phyloP scores from a whole-genome alignment of 495 filamentous ascomycete genomes.

The Hypoxylon fuscum region DNA sequence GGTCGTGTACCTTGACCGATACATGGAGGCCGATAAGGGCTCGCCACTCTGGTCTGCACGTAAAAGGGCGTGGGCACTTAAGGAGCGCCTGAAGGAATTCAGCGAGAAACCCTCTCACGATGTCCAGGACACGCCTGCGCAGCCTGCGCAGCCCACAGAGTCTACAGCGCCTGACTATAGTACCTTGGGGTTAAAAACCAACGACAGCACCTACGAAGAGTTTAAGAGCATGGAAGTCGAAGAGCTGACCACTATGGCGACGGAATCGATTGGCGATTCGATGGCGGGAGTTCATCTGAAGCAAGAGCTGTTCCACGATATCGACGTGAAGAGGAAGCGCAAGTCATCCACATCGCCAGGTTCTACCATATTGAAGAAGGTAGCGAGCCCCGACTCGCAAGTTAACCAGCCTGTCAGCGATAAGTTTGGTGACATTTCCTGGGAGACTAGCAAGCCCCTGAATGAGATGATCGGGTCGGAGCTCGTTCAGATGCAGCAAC shows the following conservation, averaged over 20 bases:
- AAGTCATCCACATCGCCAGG: not conserved
- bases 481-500: slow-evolving; percentile 30
- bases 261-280: slow-evolving; percentile 3
- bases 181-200: not conserved
- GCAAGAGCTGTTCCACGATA: slow-evolving; percentile 5
- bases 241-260: slow-evolving; percentile 4
- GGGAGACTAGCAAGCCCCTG: slow-evolving; percentile 19
- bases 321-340: not conserved
- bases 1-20: slow-evolving; percentile 87
- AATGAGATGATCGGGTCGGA: slow-evolving; percentile 22
- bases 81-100: slow-evolving; percentile 66
- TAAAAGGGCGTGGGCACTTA: slow-evolving; percentile 76
- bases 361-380: slow-evolving; percentile 2
- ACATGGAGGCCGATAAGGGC: slow-evolving; percentile 72
- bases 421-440: slow-evolving; percentile 21
- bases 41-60: slow-evolving; percentile 68
- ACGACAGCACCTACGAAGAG: not conserved
- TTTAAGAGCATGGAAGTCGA: slow-evolving; percentile 2
- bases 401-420: slow-evolving; percentile 2
- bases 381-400: not conserved
- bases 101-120: slow-evolving; percentile 41
- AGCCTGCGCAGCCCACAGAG: not conserved
- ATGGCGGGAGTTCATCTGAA: slow-evolving; percentile 1
- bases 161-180: not conserved
- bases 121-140: not conserved